Conservation (phyloP, 2,329 filamentous ascomycete species). For the Geosmithia putterillii region DNA sequence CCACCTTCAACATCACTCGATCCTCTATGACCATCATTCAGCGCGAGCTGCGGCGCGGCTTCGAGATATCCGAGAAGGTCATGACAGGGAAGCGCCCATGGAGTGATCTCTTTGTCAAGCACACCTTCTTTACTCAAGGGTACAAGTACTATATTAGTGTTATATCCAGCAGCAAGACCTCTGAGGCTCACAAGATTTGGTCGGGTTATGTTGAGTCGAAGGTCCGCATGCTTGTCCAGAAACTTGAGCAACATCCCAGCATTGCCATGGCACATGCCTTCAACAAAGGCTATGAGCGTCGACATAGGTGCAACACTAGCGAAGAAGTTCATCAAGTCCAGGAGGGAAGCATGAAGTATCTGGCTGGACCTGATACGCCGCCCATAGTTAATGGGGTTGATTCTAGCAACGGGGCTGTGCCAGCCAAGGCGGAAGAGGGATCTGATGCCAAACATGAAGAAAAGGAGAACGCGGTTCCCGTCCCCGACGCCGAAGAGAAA, state of each 20-base stretch:
- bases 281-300: slow-evolving; percentile 82
- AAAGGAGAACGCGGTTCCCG: not conserved
- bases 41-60: slow-evolving; percentile 67
- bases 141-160: slow-evolving; percentile 96
- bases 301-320: slow-evolving; percentile 54
- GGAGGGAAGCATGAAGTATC: slow-evolving; percentile 36
- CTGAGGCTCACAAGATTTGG: slow-evolving; percentile 78
- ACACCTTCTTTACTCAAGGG: slow-evolving; percentile 83
- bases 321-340: slow-evolving; percentile 39
- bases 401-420: not conserved
- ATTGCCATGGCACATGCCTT: slow-evolving; percentile 82
- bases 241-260: slow-evolving; percentile 66
- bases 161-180: slow-evolving; percentile 67
- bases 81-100: slow-evolving; percentile 65
- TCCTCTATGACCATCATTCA: slow-evolving; percentile 80
- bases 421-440: slow-evolving; percentile 17
- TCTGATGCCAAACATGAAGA: slow-evolving; percentile 11
- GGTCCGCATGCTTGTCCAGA: slow-evolving; percentile 71
- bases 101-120: slow-evolving; percentile 80
- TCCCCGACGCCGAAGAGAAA: not conserved
- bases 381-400: not conserved
- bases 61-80: slow-evolving; percentile 68
- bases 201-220: slow-evolving; percentile 90
- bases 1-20: slow-evolving; percentile 83
- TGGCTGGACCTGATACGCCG: slow-evolving; percentile 13